These are phyloP conservation scores for Bertia moriformis DNA, from an alignment of 2,329 filamentous ascomycete species.

Conservation along the genomic window DNA sequence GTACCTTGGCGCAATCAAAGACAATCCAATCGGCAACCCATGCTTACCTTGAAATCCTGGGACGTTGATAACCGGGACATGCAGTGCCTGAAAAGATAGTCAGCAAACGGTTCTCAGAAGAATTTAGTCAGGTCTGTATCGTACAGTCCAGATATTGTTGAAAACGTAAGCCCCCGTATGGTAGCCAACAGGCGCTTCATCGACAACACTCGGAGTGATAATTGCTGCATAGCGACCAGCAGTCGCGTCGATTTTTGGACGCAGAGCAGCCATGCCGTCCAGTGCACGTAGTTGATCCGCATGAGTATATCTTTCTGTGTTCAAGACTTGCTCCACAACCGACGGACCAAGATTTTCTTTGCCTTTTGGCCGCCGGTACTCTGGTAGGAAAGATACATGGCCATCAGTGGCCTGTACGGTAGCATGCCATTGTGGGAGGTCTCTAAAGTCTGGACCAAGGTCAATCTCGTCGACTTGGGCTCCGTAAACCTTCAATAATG, in stretches of 20 bases:
- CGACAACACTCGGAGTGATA: conserved; percentile 39
- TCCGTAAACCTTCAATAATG: conserved; percentile 26
- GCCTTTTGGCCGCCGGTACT: conserved; percentile 31
- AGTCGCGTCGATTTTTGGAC: conserved; percentile 38
- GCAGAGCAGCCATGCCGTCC: conserved; percentile 34
- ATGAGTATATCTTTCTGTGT: conserved; percentile 22
- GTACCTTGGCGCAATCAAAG: conserved; percentile 30
- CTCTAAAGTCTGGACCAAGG: conserved; percentile 30
- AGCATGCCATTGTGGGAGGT: conserved; percentile 34
- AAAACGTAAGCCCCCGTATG: conserved; percentile 39
- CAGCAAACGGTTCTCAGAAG: neutral
- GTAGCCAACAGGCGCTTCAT: conserved; percentile 40
- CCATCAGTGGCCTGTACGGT: conserved; percentile 35
- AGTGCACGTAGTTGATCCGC: conserved; percentile 34
- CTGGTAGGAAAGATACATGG: conserved; percentile 32
- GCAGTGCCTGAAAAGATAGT: conserved; percentile 22
- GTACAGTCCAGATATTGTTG: conserved; percentile 35
- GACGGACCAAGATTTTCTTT: conserved; percentile 26
- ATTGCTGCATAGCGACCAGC: conserved; percentile 35
- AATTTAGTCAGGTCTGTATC: conserved; percentile 6
- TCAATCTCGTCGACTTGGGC: conserved; percentile 39
- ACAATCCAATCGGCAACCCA: conserved; percentile 43
- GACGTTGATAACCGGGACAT: conserved; percentile 49
- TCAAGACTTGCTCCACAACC: conserved; percentile 35
- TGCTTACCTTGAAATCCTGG: conserved; percentile 43